Conservation (phyloP, 176 grass and related monocot genomes). For the Carex parvula region DNA sequence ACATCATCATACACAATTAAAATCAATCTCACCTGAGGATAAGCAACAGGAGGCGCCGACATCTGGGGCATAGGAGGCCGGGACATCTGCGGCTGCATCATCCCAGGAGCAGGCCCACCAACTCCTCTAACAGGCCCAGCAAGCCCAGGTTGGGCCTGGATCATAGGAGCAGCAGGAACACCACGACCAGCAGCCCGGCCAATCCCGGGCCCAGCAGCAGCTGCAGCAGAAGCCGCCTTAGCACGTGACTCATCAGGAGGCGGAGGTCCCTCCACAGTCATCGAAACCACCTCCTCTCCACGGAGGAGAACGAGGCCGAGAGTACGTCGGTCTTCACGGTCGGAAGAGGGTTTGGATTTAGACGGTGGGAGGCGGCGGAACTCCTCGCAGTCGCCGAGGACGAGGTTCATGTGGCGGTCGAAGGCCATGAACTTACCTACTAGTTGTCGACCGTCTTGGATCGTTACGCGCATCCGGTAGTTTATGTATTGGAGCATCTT, state of each 20-base stretch:
- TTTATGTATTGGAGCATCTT: slow-evolving; percentile 99
- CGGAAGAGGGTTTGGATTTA: slow-evolving; percentile 64
- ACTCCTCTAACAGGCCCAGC: slow-evolving; percentile 76
- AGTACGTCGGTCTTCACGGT: slow-evolving; percentile 85
- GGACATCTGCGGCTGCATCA: slow-evolving; percentile 98
- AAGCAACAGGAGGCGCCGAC: slow-evolving; percentile 62
- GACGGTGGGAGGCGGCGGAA: slow-evolving; percentile 86
- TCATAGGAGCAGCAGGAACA: slow-evolving; percentile 59
- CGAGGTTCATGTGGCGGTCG: slow-evolving; percentile 99
- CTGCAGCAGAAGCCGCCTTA: slow-evolving; percentile 50
- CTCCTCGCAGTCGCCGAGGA: slow-evolving; percentile 98
- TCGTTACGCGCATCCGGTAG: slow-evolving; percentile 98
- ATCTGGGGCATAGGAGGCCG: slow-evolving; percentile 72
- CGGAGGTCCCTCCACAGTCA: slow-evolving; percentile 95
- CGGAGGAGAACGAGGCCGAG: slow-evolving; percentile 95
- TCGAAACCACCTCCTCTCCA: slow-evolving; percentile 93
- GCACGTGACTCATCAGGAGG: slow-evolving; percentile 89
- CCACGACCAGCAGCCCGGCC: slow-evolving; percentile 74
- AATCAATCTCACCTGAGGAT: slow-evolving; percentile 60
- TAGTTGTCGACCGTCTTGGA: slow-evolving; percentile 93
- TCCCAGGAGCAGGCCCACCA: slow-evolving; percentile 68
- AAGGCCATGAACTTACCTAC: slow-evolving; percentile 99
- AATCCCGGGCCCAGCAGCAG: slow-evolving; percentile 54
- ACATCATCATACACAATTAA: background rate
- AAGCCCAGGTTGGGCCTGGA: slow-evolving; percentile 82